These are phyloP conservation scores for Apophysomyces sp. DNA, from an alignment of 371 early-diverging fungal species.

Conservation along the genomic window DNA sequence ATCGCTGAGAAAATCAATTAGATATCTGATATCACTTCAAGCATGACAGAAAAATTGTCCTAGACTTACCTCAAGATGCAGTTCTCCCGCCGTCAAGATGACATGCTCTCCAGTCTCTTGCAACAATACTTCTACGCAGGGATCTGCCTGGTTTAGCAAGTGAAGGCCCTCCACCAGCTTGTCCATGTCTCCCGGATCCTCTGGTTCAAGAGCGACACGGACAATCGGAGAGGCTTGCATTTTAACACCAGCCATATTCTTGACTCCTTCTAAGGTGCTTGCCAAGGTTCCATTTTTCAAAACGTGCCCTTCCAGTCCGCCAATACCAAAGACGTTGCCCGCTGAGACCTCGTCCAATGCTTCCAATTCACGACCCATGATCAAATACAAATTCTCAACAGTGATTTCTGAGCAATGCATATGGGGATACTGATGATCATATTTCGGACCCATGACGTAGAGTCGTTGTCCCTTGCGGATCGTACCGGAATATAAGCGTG, in stretches of 20 bases:
- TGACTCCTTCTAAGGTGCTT: constrained; percentile 53
- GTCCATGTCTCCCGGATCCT: constrained; percentile 80
- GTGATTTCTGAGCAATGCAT: constrained; percentile 67
- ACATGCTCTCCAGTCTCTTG: constrained; percentile 98
- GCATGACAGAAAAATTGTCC: too few species aligned
- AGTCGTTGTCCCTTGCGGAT: constrained; percentile 84
- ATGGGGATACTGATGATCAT: constrained; percentile 69
- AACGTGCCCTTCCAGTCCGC: constrained; percentile 85
- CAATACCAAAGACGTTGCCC: constrained; percentile 96
- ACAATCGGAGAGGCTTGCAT: constrained; percentile 82
- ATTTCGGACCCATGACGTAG: constrained; percentile 93
- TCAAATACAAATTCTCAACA: constrained; percentile 80
- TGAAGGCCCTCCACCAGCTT: constrained; percentile 85
- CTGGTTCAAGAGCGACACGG: constrained; percentile 94
- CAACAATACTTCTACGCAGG: constrained; percentile 86
- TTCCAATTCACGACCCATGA: constrained; percentile 96
- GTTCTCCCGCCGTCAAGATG: constrained; percentile 93
- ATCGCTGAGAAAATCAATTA: constrained; percentile 52
- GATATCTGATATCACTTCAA: too few species aligned
- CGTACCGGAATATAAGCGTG: constrained; percentile 91
- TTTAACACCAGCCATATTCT: constrained; percentile 57
- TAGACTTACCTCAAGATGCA: constrained; percentile 81
- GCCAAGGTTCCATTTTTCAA: constrained; percentile 91
- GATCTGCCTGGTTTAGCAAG: constrained; percentile 92
- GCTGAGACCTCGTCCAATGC: constrained; percentile 83